phyloP scores from a whole-genome alignment of 352 stramenopile species.

The Phytophthora cryptogea region DNA sequence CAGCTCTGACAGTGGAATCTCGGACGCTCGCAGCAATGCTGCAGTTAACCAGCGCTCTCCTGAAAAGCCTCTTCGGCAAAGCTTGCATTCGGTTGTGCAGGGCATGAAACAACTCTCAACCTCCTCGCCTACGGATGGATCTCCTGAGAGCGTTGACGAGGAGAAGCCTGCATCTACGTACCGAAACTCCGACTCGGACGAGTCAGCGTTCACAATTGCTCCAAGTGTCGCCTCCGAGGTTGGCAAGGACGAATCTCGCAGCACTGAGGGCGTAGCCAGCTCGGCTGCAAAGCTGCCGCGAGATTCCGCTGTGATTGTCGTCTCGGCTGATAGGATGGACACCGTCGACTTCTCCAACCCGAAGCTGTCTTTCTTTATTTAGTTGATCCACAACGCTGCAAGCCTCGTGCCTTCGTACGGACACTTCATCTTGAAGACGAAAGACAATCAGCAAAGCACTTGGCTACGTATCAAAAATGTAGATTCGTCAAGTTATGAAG shows the following conservation, averaged over 20 bases:
- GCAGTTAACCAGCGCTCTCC: not conserved
- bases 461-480: slow-evolving; percentile 23
- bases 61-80: slow-evolving; percentile 15
- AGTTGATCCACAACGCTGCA: slow-evolving; percentile 10
- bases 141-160: slow-evolving; percentile 7
- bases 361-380: slow-evolving; percentile 51
- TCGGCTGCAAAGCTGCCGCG: slow-evolving; percentile 1
- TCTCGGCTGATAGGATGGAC: slow-evolving; percentile 49
- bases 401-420: not conserved
- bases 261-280: not conserved
- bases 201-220: slow-evolving; percentile 27
- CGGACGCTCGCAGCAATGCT: slow-evolving; percentile 16
- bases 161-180: slow-evolving; percentile 10
- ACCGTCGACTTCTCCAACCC: slow-evolving; percentile 49
- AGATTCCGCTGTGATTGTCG: slow-evolving; percentile 36
- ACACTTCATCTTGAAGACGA: slow-evolving; percentile 19
- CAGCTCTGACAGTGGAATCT: slow-evolving; percentile 15
- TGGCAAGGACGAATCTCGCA: slow-evolving; percentile 11
- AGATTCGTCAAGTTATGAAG: slow-evolving; percentile 34
- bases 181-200: slow-evolving; percentile 26
- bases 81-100: slow-evolving; percentile 22
- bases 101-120: slow-evolving; percentile 25
- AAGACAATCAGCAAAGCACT: not conserved
- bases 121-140: slow-evolving; percentile 18
- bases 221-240: slow-evolving; percentile 15